Evolutionary conservation across 805 yeast species (phyloP), one percentile per base, ranked within the genome.

Genomic region (Hanseniaspora osmophila): DNA sequence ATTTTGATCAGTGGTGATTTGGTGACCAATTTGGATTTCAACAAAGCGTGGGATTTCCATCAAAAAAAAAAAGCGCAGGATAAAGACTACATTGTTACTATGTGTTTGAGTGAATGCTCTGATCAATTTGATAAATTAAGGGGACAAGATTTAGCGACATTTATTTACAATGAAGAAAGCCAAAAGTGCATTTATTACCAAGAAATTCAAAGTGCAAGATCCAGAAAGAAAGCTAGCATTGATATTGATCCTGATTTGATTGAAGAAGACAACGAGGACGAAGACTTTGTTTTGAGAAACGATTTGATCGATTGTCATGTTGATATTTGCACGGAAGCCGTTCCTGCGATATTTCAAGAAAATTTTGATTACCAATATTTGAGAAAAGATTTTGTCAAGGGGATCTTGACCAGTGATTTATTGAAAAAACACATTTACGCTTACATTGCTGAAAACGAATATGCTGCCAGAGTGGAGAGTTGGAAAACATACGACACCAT

Each of bases 241-340:
- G 70, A 74, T 46, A 75, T 87, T 42, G 96, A 87, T 57, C 83
- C 90, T 0, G 97, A 92, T 60, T 66, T 92, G 41, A 69, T 88
- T 52, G 86, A 79, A 49, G 70, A 46, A 18, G n/a, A 19, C 18
- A 32, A 32, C 15, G 35, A 32, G 10, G 45, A 42, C 16, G 43
- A 44, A 12, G 94, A 84, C 49, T 78, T 92, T 52, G 74, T 75
- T 10, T 70, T 92, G 47, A 76, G 96, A 58, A 92, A 92, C 61
- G 97, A 92, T 62, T 73, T 92, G 51, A 88, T 92, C 48, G 98
- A 92, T 66, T 92, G 98, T 61, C 92, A 84, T 60, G 87, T 92
- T 46, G 98, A 92, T 64, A 86, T 92, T 49, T 92, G 98, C 63
- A 73, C 96, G 6, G 86, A 94, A 2, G 86, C 80, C 52, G 96